Evolutionary conservation across 805 yeast genomes (phyloP).

Genomic region (Brettanomyces nanus): DNA sequence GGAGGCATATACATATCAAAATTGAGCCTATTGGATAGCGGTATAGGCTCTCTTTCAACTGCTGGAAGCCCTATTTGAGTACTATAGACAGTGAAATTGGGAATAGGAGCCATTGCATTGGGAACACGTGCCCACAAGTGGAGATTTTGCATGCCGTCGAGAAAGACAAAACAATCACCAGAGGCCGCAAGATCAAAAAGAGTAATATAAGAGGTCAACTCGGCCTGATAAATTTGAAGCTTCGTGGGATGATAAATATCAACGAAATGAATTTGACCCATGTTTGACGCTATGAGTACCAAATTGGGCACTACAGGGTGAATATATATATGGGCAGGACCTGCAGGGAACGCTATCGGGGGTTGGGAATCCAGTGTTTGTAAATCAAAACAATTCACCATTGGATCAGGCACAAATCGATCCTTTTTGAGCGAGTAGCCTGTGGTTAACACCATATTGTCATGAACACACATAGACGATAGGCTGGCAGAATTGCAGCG

Average conservation of each 20-base stretch:
- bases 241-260: conserved; percentile 76
- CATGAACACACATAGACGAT: conserved; percentile 58
- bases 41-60: conserved; percentile 26
- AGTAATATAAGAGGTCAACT: conserved; percentile 37
- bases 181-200: conserved; percentile 50
- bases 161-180: conserved; percentile 71
- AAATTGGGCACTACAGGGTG: conserved; percentile 84
- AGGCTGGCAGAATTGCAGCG: conserved; percentile 53
- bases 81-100: conserved; percentile 27
- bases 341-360: conserved; percentile 83
- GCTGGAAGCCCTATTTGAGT: conserved; percentile 50
- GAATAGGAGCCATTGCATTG: conserved; percentile 30
- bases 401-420: conserved; percentile 57
- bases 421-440: conserved; percentile 68
- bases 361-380: conserved; percentile 62
- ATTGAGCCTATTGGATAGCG: conserved; percentile 15
- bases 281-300: conserved; percentile 60
- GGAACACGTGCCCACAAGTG: conserved; percentile 61
- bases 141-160: conserved; percentile 53
- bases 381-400: conserved; percentile 76
- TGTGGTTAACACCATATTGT: conserved; percentile 65
- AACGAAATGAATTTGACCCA: conserved; percentile 79
- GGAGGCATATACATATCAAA: conserved; percentile 45
- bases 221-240: conserved; percentile 59
- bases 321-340: conserved; percentile 74